Evolutionary conservation across 352 stramenopile genomes (phyloP).

Genomic region (Pythium guiyangense): DNA sequence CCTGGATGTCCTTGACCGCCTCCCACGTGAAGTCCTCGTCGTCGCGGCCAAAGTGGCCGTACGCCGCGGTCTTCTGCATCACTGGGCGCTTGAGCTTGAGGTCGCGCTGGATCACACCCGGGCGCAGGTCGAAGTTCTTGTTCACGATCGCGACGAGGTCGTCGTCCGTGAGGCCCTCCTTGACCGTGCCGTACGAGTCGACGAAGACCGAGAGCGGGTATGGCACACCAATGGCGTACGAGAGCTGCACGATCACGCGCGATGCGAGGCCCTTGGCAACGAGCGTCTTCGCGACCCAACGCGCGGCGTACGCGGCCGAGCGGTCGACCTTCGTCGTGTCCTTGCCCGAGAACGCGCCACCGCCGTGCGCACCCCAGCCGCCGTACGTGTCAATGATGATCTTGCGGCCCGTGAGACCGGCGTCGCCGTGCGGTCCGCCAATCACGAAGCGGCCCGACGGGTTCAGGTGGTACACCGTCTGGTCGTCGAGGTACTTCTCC

Average conservation of each 20-base stretch:
- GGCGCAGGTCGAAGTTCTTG: conserved; percentile 99
- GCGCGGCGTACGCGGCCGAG: conserved; percentile 96
- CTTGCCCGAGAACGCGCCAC: conserved; percentile 98
- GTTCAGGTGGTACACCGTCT: conserved; percentile 99
- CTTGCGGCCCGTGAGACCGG: conserved; percentile 98
- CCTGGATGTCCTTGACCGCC: conserved; percentile 90
- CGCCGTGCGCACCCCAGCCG: conserved; percentile 98
- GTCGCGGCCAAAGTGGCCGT: conserved; percentile 98
- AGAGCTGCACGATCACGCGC: conserved; percentile 96
- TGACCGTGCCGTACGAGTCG: conserved; percentile 97
- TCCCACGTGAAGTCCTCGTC: conserved; percentile 99
- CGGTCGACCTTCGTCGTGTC: conserved; percentile 99
- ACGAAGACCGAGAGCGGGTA: conserved; percentile 97
- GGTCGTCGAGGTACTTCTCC: conserved; percentile 98
- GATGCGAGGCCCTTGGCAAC: conserved; percentile 94
- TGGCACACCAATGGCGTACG: conserved; percentile 98
- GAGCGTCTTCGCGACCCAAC: conserved; percentile 99
- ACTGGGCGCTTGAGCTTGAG: conserved; percentile 96
- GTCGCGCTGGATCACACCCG: conserved; percentile 97
- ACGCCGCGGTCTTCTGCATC: conserved; percentile 98
- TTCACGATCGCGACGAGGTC: conserved; percentile 98
- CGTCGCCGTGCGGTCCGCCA: conserved; percentile 97
- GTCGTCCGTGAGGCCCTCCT: conserved; percentile 92
- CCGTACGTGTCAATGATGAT: conserved; percentile 99
- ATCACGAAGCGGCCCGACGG: conserved; percentile 99